These are phyloP conservation scores for Phialophora expanda DNA, from an alignment of 2,329 filamentous ascomycete species.

Conservation along the genomic window DNA sequence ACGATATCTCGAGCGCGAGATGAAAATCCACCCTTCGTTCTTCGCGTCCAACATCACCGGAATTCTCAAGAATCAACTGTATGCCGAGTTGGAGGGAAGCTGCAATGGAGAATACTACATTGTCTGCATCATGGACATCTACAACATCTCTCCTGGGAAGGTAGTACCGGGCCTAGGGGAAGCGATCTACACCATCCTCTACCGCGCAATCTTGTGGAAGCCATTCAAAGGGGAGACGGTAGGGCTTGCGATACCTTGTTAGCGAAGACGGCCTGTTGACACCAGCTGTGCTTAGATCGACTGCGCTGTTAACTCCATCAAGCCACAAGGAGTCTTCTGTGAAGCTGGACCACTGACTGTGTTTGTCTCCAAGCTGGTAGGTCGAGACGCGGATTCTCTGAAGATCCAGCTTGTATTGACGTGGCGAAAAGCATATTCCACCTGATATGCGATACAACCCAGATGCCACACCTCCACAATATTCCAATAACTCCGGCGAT, in stretches of 20 bases:
- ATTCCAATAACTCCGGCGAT: conserved; percentile 87
- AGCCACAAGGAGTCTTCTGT: conserved; percentile 80
- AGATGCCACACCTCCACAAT: conserved; percentile 94
- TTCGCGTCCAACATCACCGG: conserved; percentile 94
- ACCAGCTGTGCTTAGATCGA: conserved; percentile 70
- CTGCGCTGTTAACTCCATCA: conserved; percentile 88
- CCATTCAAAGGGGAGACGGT: conserved; percentile 98
- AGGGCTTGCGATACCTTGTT: not conserved
- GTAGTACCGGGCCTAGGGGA: conserved; percentile 90
- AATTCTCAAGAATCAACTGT: conserved; percentile 84
- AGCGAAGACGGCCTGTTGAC: conserved; percentile 10
- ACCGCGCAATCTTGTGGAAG: conserved; percentile 95
- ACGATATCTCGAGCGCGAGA: conserved; percentile 91
- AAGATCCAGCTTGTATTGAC: conserved; percentile 22
- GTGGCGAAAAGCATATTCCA: conserved; percentile 65
- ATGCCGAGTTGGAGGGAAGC: conserved; percentile 92
- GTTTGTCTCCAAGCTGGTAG: conserved; percentile 56
- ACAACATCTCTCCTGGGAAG: conserved; percentile 90
- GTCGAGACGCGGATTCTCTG: conserved; percentile 25
- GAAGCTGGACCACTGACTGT: conserved; percentile 56
- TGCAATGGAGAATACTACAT: conserved; percentile 97
- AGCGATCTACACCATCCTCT: conserved; percentile 92
- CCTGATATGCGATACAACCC: conserved; percentile 91
- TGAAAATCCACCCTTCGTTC: conserved; percentile 94
- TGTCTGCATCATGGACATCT: conserved; percentile 95